Conservation (phyloP, 306 rosid genomes). For the Crataegus laevigata region DNA sequence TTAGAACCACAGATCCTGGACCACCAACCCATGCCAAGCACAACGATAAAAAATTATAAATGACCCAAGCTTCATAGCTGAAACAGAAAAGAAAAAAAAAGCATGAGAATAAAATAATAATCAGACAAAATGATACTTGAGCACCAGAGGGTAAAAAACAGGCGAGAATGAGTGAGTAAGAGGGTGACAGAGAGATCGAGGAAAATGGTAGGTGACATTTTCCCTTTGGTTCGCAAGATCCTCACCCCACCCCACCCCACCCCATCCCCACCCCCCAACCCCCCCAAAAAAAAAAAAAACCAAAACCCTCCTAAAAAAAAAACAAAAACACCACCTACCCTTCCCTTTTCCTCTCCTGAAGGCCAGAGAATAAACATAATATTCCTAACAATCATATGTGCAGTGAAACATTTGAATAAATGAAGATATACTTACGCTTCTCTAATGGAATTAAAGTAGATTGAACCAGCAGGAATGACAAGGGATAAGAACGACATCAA, state of each 20-base stretch:
- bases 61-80: slow-evolving; percentile 99
- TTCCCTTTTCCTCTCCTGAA: too few species aligned
- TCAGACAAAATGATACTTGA: not conserved
- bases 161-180: not conserved
- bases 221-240: too few species aligned
- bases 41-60: slow-evolving; percentile 78
- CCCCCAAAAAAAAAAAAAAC: too few species aligned
- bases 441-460: slow-evolving; percentile 79
- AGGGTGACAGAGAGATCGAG: not conserved
- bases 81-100: slow-evolving; percentile 17
- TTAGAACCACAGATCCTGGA: slow-evolving; percentile 93
- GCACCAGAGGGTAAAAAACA: not conserved
- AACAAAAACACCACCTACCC: too few species aligned
- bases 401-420: not conserved
- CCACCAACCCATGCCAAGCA: slow-evolving; percentile 99
- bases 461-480: slow-evolving; percentile 58
- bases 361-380: slow-evolving; percentile 6
- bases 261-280: too few species aligned
- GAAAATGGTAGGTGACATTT: not conserved
- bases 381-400: not conserved
- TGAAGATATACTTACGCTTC: slow-evolving; percentile 76
- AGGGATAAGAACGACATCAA: slow-evolving; percentile 91
- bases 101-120: not conserved
- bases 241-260: too few species aligned
- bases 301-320: too few species aligned